Conservation (phyloP, 2,329 filamentous ascomycete species). For the Fusarium continuum region DNA sequence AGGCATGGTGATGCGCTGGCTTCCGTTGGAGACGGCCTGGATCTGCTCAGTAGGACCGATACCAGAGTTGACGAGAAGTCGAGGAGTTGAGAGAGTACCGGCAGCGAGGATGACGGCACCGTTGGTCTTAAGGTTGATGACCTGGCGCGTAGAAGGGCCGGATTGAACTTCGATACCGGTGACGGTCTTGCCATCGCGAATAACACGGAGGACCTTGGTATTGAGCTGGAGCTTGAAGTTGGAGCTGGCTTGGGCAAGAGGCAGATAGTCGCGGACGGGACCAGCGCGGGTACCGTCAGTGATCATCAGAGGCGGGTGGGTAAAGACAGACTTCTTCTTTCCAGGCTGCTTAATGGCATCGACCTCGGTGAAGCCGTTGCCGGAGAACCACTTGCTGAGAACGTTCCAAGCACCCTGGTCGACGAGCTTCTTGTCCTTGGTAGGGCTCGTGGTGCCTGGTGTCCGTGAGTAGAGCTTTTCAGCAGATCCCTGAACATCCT, state of each 20-base stretch:
- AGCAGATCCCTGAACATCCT: conserved; percentile 64
- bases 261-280: conserved; percentile 76
- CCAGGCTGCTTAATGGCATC: conserved; percentile 67
- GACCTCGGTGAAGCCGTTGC: conserved; percentile 70
- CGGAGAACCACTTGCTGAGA: conserved; percentile 65
- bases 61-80: conserved; percentile 67
- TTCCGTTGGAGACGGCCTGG: conserved; percentile 58
- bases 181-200: conserved; percentile 68
- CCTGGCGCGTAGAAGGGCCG: conserved; percentile 56
- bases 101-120: conserved; percentile 69
- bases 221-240: conserved; percentile 76
- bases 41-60: conserved; percentile 72
- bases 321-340: conserved; percentile 72
- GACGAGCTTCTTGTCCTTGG: conserved; percentile 72
- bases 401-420: conserved; percentile 73
- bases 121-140: conserved; percentile 39
- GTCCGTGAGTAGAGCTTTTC: conserved; percentile 74
- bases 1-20: conserved; percentile 62
- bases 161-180: conserved; percentile 76
- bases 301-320: conserved; percentile 66
- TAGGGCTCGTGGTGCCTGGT: conserved; percentile 73
- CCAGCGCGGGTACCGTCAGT: conserved; percentile 72
- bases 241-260: conserved; percentile 63
- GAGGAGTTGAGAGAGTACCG: conserved; percentile 74
- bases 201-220: conserved; percentile 72